Evolutionary conservation across 1,284 basidiomycete genomes (phyloP), one percentile per base, ranked within the genome.

Genomic region (Apiotrichum montevideense): DNA sequence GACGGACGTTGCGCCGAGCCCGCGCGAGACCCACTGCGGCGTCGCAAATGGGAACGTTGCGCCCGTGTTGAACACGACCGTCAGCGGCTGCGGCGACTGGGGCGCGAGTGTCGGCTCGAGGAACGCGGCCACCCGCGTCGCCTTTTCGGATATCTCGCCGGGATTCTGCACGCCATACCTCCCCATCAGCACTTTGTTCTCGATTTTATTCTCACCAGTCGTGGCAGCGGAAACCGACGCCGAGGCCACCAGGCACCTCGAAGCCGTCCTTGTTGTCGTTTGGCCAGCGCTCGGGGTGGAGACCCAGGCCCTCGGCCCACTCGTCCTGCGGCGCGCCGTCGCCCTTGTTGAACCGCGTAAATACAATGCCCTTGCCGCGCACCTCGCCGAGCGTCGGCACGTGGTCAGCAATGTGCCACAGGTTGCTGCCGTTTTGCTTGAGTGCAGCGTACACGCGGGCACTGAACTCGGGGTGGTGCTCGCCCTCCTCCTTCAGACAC

Each of bases 401-500:
- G 3, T 85, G 77, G 66, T 91, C 86, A 65, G 87, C 82, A 37
- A 93, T 74, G 69, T 83, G 91, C 87, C 89, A 93, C 80, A 87
- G 83, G 4, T 79, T 81, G 10, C 84, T 83, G 10, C 86, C 84
- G 46, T 63, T 66, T 2, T 58, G 54, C n/a, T 59, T 68, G 46
- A 94, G 85, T 55, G 85, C 85, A 41, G 82, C 75, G 52, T 82
- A 83, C 6, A 93, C 87, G 9, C 85, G 73, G 35, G 73, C 65
- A 0, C 87, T 87, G 74, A 92, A 92, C 9, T 63, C 11, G 2
- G 56, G 65, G 68, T 66, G 41, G 42, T 37, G 50, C 10, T 41
- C 7, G 65, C 64, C 85, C 71, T 94, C 91, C 71, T 93, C 87
- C 72, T 94, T 93, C 70, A 95, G 82, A 10, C 85, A 90, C 77